A percentile compares a stretch with the other conserved stretches of the same genome.
These are phyloP conservation scores for Isabelozyma gotoi DNA, from an alignment of 805 yeast species.

Conservation along the genomic window DNA sequence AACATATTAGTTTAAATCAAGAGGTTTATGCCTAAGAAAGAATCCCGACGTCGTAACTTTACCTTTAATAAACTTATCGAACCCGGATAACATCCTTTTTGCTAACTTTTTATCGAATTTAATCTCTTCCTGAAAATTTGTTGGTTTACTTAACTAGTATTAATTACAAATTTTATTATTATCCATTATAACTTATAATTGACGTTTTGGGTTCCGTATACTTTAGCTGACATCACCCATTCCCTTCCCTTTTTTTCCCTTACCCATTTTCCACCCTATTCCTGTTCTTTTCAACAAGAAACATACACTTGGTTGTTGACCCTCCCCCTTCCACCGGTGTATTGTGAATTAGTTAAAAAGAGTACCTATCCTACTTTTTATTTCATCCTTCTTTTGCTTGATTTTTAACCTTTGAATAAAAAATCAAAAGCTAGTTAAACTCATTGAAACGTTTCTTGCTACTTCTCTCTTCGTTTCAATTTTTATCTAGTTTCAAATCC, in stretches of 20 bases:
- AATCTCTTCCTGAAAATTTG: background rate
- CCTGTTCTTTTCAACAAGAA: constrained; percentile 1
- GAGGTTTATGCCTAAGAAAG: constrained; percentile 45
- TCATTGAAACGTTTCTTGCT: constrained; percentile 46
- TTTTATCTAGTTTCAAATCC: constrained; percentile 15
- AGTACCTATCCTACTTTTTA: constrained; percentile 7
- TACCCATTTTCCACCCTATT: constrained; percentile 4
- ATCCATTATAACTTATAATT: background rate
- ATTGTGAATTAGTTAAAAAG: constrained; percentile 11
- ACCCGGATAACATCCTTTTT: constrained; percentile 41
- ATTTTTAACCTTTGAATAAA: background rate
- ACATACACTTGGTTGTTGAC: constrained; percentile 33
- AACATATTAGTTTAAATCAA: background rate
- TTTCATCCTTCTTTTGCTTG: background rate
- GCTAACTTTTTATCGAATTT: background rate
- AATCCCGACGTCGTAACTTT: constrained; percentile 36
- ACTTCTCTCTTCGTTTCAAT: constrained; percentile 48
- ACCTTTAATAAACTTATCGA: constrained; percentile 30
- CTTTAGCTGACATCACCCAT: constrained; percentile 14
- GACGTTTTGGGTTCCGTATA: constrained; percentile 8
- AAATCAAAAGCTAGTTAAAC: constrained; percentile 2
- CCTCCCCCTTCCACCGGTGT: constrained; percentile 37
- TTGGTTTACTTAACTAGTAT: background rate
- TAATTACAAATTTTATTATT: background rate
- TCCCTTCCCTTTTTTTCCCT: too few species aligned